Conservation (phyloP, 169 alveolate genomes). For the Plasmodium knowlesi region DNA sequence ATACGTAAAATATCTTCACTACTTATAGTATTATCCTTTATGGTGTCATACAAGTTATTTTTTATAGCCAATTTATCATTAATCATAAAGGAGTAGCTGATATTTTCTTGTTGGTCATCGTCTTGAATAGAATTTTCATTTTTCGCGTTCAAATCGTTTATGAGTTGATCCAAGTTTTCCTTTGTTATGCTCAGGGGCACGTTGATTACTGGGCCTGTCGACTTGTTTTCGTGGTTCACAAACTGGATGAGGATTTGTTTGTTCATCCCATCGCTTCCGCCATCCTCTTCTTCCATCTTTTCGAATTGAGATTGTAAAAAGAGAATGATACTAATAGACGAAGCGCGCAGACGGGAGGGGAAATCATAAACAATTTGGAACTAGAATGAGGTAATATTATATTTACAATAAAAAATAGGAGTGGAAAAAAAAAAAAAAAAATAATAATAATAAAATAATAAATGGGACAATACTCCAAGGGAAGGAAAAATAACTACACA, state of each 20-base stretch:
- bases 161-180: slow-evolving; percentile 81
- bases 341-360: neutral
- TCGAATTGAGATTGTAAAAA: neutral
- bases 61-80: slow-evolving; percentile 81
- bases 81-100: slow-evolving; percentile 80
- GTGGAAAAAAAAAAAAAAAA: neutral
- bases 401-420: neutral
- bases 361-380: neutral
- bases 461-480: neutral
- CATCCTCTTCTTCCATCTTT: slow-evolving; percentile 18
- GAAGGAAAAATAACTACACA: neutral
- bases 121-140: slow-evolving; percentile 22
- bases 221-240: slow-evolving; percentile 69
- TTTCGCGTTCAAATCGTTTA: slow-evolving; percentile 77
- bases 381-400: neutral
- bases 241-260: slow-evolving; percentile 68
- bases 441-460: neutral
- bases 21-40: slow-evolving; percentile 77
- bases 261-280: neutral
- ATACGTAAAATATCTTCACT: slow-evolving; percentile 86
- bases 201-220: slow-evolving; percentile 70
- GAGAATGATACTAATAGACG: neutral
- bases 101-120: slow-evolving; percentile 79
- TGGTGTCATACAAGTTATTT: slow-evolving; percentile 80
- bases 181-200: slow-evolving; percentile 78